These are phyloP conservation scores for Brassica juncea DNA, from an alignment of 345 rosid species.

Conservation along the genomic window DNA sequence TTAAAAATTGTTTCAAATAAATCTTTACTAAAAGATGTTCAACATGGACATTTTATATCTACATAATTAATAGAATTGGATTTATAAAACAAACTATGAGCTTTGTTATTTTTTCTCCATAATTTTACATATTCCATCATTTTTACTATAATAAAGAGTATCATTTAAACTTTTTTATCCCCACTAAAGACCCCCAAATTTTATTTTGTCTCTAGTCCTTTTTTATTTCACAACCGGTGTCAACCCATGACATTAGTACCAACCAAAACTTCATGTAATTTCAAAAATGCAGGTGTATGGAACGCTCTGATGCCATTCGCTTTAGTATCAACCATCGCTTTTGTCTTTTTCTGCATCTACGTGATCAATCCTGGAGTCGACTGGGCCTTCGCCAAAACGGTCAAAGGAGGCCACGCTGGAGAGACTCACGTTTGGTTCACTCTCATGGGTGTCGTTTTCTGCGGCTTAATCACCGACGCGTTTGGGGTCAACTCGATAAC, in stretches of 20 bases:
- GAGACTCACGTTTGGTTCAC: conserved; percentile 50
- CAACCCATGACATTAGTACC: neutral
- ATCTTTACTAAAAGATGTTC: neutral
- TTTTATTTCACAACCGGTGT: neutral
- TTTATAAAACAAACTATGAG: too few relatives aligned
- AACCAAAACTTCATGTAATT: neutral
- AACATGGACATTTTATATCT: neutral
- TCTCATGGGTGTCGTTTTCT: conserved; percentile 48
- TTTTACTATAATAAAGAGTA: too few relatives aligned
- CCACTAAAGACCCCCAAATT: neutral
- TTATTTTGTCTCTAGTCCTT: neutral
- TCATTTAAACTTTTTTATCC: neutral
- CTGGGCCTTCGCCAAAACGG: conserved; percentile 39
- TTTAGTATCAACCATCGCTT: conserved; percentile 29
- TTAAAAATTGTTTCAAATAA: too few relatives aligned
- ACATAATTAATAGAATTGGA: neutral
- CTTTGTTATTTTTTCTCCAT: neutral
- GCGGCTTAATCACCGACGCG: conserved; percentile 49
- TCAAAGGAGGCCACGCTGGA: conserved; percentile 32
- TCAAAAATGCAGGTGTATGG: neutral
- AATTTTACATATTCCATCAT: neutral
- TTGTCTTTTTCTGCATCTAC: conserved; percentile 41
- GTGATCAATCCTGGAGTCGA: conserved; percentile 47
- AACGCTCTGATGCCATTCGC: neutral
- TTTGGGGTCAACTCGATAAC: conserved; percentile 55